Evolutionary conservation across 805 yeast species (phyloP), one percentile per base, ranked within the genome.

Genomic region (Danielia reshetovae): DNA sequence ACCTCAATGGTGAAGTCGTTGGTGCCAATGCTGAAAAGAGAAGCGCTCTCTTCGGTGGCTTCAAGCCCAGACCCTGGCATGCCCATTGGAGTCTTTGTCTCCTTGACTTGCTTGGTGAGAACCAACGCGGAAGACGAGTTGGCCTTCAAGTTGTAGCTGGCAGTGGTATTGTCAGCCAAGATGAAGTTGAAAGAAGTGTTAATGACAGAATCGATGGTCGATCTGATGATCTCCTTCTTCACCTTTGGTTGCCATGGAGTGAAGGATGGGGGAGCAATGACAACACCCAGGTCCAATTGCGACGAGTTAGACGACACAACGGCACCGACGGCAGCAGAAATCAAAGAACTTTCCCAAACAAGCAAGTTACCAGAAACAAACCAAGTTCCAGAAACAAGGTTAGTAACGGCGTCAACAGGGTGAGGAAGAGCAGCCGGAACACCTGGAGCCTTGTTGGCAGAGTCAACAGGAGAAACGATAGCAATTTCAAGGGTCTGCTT

Each of bases 301-400:
- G 32, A 25, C 9, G 56, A 35, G 16, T 29, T 21, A 14, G 51
- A 33, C 6, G 25, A 14, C 5, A 41, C 16, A 8, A 51, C 32
- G 6, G 39, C 50, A 36, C 57, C 60, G 17, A 35, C 36, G 13
- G 52, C 40, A 7, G 32, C 12, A 15, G 30, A 10, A 23, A 57
- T 44, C 6, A 33, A 22, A 3, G 30, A 23, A 17, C 50, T 42
- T 35, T 49, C 50, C 59, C 59, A 55, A 24, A 47, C 50, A 28
- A 54, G 51, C 27, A 57, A 43, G 35, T 52, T 54, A 37, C 59
- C 60, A 22, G 54, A 39, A 12, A 57, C 30, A 19, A 45, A 47
- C 62, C 62, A 57, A 21, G 45, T 45, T 10, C 43, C 30, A 15
- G 52, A 38, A 10, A 45, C 38, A 18, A 42, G 43, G 36, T 31